Evolutionary conservation across 129 eudicot genomes (phyloP).

Genomic region (Flaveria bidentis): DNA sequence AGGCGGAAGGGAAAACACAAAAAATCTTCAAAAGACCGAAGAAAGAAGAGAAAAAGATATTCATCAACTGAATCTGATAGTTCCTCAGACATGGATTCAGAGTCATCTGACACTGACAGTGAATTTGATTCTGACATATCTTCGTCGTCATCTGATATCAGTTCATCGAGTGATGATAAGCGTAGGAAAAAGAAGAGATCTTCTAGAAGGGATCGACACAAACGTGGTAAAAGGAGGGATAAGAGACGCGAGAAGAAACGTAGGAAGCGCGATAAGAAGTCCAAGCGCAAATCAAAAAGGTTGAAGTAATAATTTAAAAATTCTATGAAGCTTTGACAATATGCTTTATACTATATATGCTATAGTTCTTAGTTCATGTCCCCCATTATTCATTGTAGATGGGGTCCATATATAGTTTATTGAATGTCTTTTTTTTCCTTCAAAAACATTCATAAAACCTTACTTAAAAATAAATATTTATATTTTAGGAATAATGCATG

Average conservation of each 20-base stretch:
- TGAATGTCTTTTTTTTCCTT: background rate
- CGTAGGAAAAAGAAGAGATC: slow-evolving; percentile 81
- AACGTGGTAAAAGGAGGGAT: slow-evolving; percentile 67
- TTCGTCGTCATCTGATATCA: slow-evolving; percentile 68
- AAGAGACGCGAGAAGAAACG: slow-evolving; percentile 69
- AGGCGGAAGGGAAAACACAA: slow-evolving; percentile 64
- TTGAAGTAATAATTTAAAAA: background rate
- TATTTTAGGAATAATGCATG: background rate
- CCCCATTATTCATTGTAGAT: background rate
- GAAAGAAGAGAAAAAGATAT: slow-evolving; percentile 64
- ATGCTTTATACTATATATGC: background rate
- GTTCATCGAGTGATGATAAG: slow-evolving; percentile 92
- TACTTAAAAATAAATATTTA: background rate
- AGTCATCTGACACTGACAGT: slow-evolving; percentile 70
- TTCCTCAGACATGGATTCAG: slow-evolving; percentile 63
- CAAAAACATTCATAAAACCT: background rate
- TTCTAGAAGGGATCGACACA: slow-evolving; percentile 69
- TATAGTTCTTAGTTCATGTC: background rate
- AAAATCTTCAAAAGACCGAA: slow-evolving; percentile 62
- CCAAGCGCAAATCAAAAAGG: slow-evolving; percentile 83
- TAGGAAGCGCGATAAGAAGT: slow-evolving; percentile 72
- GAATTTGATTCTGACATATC: slow-evolving; percentile 75
- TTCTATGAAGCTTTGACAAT: background rate
- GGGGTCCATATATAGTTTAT: background rate
- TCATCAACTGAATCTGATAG: slow-evolving; percentile 70